Evolutionary conservation across 345 rosid species (phyloP).

Genomic region (Physaria fendleri): DNA sequence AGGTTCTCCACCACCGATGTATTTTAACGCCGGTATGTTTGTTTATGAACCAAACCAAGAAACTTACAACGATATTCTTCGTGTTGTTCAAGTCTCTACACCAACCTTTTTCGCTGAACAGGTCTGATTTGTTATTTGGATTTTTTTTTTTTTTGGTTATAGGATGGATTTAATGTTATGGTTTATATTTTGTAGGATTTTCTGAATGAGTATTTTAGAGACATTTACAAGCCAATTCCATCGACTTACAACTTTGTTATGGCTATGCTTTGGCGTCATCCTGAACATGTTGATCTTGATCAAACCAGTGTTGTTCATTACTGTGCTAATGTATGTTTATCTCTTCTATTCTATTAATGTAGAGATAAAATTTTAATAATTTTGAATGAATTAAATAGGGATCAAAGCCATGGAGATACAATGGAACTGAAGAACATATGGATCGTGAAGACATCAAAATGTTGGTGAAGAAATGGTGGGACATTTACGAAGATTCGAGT

Average conservation of each 20-base stretch:
- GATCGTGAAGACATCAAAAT: constrained; percentile 47
- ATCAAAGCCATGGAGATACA: constrained; percentile 64
- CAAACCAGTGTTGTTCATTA: constrained; percentile 53
- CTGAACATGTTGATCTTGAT: constrained; percentile 43
- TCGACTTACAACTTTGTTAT: constrained; percentile 41
- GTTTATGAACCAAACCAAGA: constrained; percentile 45
- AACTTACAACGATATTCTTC: constrained; percentile 39
- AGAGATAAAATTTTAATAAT: not conserved
- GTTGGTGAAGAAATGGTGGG: constrained; percentile 60
- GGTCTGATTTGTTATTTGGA: constrained; percentile 25
- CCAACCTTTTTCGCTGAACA: constrained; percentile 67
- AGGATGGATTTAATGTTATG: not conserved
- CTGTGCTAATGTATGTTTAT: constrained; percentile 44
- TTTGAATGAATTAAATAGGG: constrained; percentile 34
- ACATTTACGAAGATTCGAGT: constrained; percentile 46
- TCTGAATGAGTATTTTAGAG: constrained; percentile 47
- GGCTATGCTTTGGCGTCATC: constrained; percentile 75
- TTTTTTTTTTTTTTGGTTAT: not conserved
- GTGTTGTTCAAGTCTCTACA: constrained; percentile 33
- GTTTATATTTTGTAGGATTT: constrained; percentile 36
- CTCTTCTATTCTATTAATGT: not conserved
- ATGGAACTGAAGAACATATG: constrained; percentile 53
- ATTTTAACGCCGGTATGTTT: constrained; percentile 72
- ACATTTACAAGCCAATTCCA: constrained; percentile 49
- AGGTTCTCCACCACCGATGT: constrained; percentile 42